These are phyloP conservation scores for Tylopilus plumbeoviolaceoides DNA, from an alignment of 768 basidiomycete genomes.

Conservation along the genomic window DNA sequence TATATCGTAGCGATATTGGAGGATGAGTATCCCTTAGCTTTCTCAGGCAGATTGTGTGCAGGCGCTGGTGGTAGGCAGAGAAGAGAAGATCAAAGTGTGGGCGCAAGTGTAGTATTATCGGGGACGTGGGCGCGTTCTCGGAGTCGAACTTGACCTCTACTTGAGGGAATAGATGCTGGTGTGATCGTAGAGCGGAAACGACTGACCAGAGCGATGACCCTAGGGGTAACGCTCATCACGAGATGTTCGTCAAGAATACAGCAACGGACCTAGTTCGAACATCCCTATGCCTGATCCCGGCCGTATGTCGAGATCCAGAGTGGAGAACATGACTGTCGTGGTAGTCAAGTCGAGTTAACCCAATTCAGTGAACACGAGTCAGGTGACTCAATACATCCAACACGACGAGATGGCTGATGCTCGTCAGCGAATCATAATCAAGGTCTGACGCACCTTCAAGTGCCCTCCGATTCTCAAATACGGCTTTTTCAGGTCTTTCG, in stretches of 20 bases:
- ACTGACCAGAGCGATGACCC: constrained; percentile 78
- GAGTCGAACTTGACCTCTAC: constrained; percentile 82
- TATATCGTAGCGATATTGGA: constrained; percentile 65
- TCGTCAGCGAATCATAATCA: constrained; percentile 42
- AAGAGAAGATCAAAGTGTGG: constrained; percentile 86
- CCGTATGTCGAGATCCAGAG: constrained; percentile 69
- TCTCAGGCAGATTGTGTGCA: constrained; percentile 73
- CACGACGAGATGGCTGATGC: constrained; percentile 32
- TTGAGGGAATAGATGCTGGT: constrained; percentile 70
- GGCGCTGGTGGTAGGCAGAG: constrained; percentile 71
- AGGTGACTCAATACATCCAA: constrained; percentile 4
- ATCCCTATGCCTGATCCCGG: constrained; percentile 75
- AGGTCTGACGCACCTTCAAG: constrained; percentile 27
- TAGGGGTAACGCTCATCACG: constrained; percentile 23
- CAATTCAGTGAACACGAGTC: constrained; percentile 9
- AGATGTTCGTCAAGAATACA: background rate
- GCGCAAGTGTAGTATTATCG: constrained; percentile 71
- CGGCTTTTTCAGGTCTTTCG: constrained; percentile 60
- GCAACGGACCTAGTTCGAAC: constrained; percentile 63
- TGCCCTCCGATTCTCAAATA: background rate
- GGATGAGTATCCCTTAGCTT: constrained; percentile 64
- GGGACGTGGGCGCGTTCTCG: constrained; percentile 63
- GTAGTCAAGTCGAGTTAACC: constrained; percentile 5
- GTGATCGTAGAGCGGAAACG: constrained; percentile 60
- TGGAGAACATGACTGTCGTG: constrained; percentile 49